Percentiles rank a stretch among this genome's conserved stretches.
Conservation (phyloP, 2,329 filamentous ascomycete genomes). For the Bipolaris oryzae region DNA sequence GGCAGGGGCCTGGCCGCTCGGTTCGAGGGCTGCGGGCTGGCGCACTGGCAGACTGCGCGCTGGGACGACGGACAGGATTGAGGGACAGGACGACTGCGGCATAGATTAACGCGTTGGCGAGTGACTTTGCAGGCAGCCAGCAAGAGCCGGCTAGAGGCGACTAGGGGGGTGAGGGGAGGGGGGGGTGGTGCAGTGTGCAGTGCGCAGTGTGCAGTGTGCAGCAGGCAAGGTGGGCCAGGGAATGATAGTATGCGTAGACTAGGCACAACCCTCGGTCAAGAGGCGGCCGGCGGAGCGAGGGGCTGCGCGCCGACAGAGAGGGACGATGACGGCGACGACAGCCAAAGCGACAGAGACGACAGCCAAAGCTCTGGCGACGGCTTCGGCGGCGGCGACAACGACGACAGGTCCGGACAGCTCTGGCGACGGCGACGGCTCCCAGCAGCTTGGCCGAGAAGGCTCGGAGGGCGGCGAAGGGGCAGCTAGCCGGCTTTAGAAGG, state of each 20-base stretch:
- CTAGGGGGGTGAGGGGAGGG: background rate
- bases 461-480: background rate
- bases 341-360: background rate
- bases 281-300: conserved; percentile 7
- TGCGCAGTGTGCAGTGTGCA: too few species aligned
- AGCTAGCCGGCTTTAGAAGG: conserved; percentile 34
- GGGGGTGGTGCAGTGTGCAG: too few species aligned
- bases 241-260: background rate
- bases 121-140: background rate
- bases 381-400: too few species aligned
- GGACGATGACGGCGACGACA: conserved; percentile 9
- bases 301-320: background rate
- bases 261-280: conserved; percentile 3
- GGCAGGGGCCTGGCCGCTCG: conserved; percentile 28
- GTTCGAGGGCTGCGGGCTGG: conserved; percentile 20
- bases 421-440: background rate
- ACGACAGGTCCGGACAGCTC: background rate
- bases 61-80: background rate
- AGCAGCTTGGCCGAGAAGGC: conserved; percentile 17
- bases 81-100: background rate
- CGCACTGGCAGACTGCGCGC: conserved; percentile 7
- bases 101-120: conserved; percentile 4
- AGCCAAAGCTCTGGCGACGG: too few species aligned
- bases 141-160: conserved; percentile 8
- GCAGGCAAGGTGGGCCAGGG: conserved; percentile 10